Base-by-base conservation (phyloP, 768 basidiomycete species). In the Symmetrospora coprosmae region DNA sequence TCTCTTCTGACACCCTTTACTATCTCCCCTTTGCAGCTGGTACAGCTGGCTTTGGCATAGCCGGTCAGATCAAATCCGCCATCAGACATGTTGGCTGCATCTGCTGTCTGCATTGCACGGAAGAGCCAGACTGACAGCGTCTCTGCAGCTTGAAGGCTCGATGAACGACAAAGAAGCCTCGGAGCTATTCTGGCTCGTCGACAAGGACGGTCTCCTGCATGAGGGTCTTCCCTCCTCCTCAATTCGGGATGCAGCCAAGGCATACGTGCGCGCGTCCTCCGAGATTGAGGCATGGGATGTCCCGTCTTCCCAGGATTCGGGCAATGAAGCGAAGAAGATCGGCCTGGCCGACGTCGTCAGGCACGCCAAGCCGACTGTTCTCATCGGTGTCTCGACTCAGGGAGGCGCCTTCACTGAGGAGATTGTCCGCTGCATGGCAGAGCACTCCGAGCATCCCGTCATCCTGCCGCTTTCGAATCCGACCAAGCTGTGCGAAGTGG, bases 391-490 rank as follows among this genome's bases (percentile, higher is more conserved):
- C 60, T 87, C 85, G 59, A 89, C 87, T 1, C 76, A 80, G 48
- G 76, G 79, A 19, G 83, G 85, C 3, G 84, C 82, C 30, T 92
- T 92, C 73, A 82, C 78, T 3, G 79, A 86, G 73, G 81, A 84
- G 59, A 62, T 74, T 52, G 56, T 73, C 46, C 66, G 66, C 58
- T 74, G 74, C 66, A 75, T 90, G 86, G 76, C 79, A 28, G 79
- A 78, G 64, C 75, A 79, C 49, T 78, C 78, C 39, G 83, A 84
- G 23, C 74, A 83, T 61, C 87, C 87, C 0, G 84, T 89, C 67
- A 86, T 91, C 64, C 77, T 89, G 67, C 86, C 87, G 16, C 76
- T 91, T 43, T 83, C 81, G 38, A 91, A 91, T 72, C 88, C 87
- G 2, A 86, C 82, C 62, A 71, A 74, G 41, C 75, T 88, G 55